Percentiles rank a stretch among this genome's conserved stretches.
Conservation (phyloP, 257 asterid species). For the Solanum habrochaites region DNA sequence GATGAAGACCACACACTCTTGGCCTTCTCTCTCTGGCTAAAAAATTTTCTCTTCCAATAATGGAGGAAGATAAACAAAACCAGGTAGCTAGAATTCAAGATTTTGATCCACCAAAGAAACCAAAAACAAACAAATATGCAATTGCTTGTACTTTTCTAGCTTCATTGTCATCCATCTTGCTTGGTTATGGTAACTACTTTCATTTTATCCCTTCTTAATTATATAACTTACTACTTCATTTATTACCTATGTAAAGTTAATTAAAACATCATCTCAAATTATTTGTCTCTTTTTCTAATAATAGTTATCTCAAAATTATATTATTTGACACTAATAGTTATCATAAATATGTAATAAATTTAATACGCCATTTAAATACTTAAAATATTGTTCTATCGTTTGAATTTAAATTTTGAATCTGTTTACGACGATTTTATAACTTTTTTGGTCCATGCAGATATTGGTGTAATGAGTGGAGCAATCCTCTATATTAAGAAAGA, state of each 20-base stretch:
- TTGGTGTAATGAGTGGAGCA: constrained; percentile 98
- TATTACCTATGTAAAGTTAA: background rate
- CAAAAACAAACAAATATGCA: constrained; percentile 48
- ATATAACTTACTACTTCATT: background rate
- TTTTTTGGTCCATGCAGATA: constrained; percentile 34
- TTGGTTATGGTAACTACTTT: constrained; percentile 42
- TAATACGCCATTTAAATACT: too few relatives aligned
- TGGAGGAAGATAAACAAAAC: background rate
- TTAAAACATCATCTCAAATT: background rate
- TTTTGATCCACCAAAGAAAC: constrained; percentile 32
- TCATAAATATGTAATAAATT: too few relatives aligned
- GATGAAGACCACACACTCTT: background rate
- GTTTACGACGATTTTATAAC: background rate
- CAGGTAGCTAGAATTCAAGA: constrained; percentile 12
- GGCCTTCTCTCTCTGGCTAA: background rate
- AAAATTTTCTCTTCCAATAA: background rate
- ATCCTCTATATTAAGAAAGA: constrained; percentile 41
- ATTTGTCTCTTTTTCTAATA: too few relatives aligned
- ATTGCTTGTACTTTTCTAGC: constrained; percentile 54
- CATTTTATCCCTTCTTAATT: background rate
- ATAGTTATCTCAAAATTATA: background rate
- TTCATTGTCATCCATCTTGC: constrained; percentile 62
- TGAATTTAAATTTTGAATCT: background rate
- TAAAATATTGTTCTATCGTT: background rate
- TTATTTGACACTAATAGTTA: background rate